These are phyloP conservation scores for Xylaria sp. DNA, from an alignment of 2,329 filamentous ascomycete species.

Conservation along the genomic window DNA sequence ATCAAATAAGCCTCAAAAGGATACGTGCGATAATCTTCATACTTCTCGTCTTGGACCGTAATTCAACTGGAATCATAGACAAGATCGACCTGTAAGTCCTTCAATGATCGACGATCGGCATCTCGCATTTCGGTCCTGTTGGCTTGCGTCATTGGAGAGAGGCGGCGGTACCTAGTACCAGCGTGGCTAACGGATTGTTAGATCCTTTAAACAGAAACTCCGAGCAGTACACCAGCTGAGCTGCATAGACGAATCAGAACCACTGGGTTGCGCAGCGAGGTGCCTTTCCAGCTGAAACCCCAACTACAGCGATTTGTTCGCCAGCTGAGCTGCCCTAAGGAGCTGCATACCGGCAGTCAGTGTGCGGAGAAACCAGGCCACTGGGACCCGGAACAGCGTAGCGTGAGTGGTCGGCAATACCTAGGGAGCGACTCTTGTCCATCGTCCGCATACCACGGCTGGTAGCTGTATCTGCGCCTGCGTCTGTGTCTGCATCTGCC, in stretches of 20 bases:
- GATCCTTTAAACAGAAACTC: constrained; percentile 21
- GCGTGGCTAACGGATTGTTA: constrained; percentile 26
- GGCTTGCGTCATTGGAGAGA: not conserved
- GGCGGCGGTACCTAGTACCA: constrained; percentile 7
- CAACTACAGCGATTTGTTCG: not conserved
- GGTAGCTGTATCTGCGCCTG: not conserved
- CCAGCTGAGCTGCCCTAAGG: constrained; percentile 24
- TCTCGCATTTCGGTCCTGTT: not conserved
- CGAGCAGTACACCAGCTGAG: constrained; percentile 29
- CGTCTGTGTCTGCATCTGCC: not conserved
- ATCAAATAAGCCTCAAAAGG: too few species aligned
- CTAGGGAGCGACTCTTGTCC: constrained; percentile 7
- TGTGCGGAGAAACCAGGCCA: constrained; percentile 22
- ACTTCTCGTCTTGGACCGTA: not conserved
- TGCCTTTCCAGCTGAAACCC: constrained; percentile 23
- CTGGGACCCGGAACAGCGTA: constrained; percentile 24
- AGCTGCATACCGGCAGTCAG: constrained; percentile 24
- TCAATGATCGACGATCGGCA: not conserved
- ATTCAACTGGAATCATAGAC: not conserved
- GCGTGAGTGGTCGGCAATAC: constrained; percentile 2
- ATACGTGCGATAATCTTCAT: not conserved
- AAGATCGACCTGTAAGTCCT: constrained; percentile 4
- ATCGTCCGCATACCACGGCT: constrained; percentile 12
- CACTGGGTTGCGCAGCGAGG: constrained; percentile 11
- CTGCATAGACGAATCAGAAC: constrained; percentile 29